Conservation (phyloP, 208 protist genomes). For the Crithidia expoeki region DNA sequence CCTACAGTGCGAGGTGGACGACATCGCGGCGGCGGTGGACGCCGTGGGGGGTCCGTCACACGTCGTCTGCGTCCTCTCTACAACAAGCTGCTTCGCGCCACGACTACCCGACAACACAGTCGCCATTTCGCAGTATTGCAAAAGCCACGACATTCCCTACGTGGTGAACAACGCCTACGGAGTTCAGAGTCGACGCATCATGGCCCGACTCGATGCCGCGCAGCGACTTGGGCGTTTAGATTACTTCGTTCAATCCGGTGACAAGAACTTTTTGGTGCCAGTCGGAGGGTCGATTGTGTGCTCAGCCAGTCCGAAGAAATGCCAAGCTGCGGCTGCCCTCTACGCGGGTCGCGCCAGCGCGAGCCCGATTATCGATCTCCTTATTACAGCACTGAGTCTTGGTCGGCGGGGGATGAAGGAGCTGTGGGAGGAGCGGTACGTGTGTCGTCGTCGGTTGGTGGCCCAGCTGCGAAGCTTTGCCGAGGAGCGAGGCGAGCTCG, state of each 20-base stretch:
- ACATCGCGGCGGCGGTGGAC: constrained; percentile 69
- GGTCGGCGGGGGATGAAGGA: constrained; percentile 80
- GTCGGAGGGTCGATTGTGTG: constrained; percentile 92
- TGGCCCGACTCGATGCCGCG: constrained; percentile 80
- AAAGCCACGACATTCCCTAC: constrained; percentile 81
- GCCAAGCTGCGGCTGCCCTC: constrained; percentile 44
- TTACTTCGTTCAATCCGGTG: constrained; percentile 95
- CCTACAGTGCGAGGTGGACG: constrained; percentile 68
- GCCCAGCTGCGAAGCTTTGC: constrained; percentile 58
- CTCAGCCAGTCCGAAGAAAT: constrained; percentile 28
- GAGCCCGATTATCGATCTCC: constrained; percentile 94
- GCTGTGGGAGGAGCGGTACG: constrained; percentile 84
- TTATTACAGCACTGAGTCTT: constrained; percentile 96
- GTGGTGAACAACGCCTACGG: constrained; percentile 99
- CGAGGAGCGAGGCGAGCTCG: constrained; percentile 41
- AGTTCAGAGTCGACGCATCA: constrained; percentile 89
- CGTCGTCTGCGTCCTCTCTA: constrained; percentile 96
- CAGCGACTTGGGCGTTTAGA: constrained; percentile 89
- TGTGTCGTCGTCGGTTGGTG: constrained; percentile 34
- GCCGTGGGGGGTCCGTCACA: constrained; percentile 55
- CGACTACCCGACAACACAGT: constrained; percentile 95
- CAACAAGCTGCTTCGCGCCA: constrained; percentile 98
- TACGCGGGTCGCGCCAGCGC: constrained; percentile 95
- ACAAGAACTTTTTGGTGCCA: constrained; percentile 99
- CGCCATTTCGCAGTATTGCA: constrained; percentile 91